Percentiles rank a stretch among this genome's conserved stretches.
Conservation (phyloP, 2,329 filamentous ascomycete species). For the Alternaria longipes region DNA sequence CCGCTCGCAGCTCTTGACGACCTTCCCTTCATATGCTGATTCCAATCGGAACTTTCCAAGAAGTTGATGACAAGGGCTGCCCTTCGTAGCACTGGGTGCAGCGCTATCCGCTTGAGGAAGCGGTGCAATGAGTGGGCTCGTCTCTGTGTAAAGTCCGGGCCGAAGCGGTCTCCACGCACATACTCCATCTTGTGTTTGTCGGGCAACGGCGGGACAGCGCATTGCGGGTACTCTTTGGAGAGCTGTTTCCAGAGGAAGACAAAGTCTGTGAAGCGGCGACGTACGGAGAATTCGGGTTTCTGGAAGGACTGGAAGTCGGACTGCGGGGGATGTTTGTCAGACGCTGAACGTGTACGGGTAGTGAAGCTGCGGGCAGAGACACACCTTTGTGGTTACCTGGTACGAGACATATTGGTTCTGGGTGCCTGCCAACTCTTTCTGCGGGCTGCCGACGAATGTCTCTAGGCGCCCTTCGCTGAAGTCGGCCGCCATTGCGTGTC, state of each 20-base stretch:
- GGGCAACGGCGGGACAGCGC: conserved; percentile 90
- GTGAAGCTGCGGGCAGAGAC: background rate
- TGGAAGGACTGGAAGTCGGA: conserved; percentile 95
- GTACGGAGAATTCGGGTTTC: conserved; percentile 78
- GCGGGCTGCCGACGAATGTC: conserved; percentile 81
- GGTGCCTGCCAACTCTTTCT: conserved; percentile 95
- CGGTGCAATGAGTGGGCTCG: conserved; percentile 90
- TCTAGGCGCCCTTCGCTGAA: conserved; percentile 75
- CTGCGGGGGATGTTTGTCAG: conserved; percentile 56
- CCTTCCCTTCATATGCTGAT: conserved; percentile 88
- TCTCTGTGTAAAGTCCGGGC: conserved; percentile 87
- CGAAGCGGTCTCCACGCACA: conserved; percentile 94
- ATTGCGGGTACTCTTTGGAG: conserved; percentile 85
- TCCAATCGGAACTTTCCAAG: conserved; percentile 94
- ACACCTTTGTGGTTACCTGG: conserved; percentile 86
- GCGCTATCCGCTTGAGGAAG: conserved; percentile 84
- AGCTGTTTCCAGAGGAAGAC: conserved; percentile 95
- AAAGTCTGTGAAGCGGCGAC: conserved; percentile 96
- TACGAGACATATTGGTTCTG: conserved; percentile 98
- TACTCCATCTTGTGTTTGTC: conserved; percentile 99
- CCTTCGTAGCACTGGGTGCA: conserved; percentile 88
- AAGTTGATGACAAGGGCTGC: conserved; percentile 86
- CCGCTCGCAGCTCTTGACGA: conserved; percentile 68
- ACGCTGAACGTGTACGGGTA: background rate
- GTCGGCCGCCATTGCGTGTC: conserved; percentile 45